These are phyloP conservation scores for Talaromyces piceae DNA, from an alignment of 2,329 filamentous ascomycete species.

Conservation along the genomic window DNA sequence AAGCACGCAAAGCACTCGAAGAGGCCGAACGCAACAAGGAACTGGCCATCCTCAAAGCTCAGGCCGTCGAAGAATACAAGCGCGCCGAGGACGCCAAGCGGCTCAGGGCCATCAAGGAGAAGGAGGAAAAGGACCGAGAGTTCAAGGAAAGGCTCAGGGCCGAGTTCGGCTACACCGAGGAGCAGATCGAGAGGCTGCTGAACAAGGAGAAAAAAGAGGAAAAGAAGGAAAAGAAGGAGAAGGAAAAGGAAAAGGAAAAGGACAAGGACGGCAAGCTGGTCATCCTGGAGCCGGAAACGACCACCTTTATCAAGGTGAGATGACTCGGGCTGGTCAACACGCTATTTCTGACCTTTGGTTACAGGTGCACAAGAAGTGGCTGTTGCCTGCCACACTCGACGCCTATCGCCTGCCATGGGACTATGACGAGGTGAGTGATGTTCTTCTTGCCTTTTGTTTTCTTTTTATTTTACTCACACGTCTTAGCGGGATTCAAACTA, in stretches of 20 bases:
- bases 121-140: conserved; percentile 46
- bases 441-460: neutral
- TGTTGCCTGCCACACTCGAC: conserved; percentile 40
- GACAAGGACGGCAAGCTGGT: conserved; percentile 5
- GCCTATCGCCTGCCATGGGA: conserved; percentile 41
- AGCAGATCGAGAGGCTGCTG: conserved; percentile 36
- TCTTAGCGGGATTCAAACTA: conserved; percentile 55
- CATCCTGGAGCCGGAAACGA: conserved; percentile 15
- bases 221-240: conserved; percentile 20
- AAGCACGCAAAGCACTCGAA: conserved; percentile 33
- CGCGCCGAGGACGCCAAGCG: conserved; percentile 43
- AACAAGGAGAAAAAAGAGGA: conserved; percentile 30
- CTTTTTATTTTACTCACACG: neutral
- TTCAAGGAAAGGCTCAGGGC: conserved; percentile 35
- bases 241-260: neutral
- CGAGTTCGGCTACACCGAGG: conserved; percentile 34
- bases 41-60: conserved; percentile 40
- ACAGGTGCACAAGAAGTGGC: conserved; percentile 39
- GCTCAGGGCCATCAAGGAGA: conserved; percentile 42
- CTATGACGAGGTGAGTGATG: conserved; percentile 41
- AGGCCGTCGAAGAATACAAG: conserved; percentile 48
- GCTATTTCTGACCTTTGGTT: neutral
- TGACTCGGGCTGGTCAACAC: neutral
- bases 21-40: conserved; percentile 23
- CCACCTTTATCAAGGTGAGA: conserved; percentile 39